A percentile compares a stretch with the other conserved stretches of the same genome.
Conservation (phyloP, 345 rosid species). For the Moricandia arvensis region DNA sequence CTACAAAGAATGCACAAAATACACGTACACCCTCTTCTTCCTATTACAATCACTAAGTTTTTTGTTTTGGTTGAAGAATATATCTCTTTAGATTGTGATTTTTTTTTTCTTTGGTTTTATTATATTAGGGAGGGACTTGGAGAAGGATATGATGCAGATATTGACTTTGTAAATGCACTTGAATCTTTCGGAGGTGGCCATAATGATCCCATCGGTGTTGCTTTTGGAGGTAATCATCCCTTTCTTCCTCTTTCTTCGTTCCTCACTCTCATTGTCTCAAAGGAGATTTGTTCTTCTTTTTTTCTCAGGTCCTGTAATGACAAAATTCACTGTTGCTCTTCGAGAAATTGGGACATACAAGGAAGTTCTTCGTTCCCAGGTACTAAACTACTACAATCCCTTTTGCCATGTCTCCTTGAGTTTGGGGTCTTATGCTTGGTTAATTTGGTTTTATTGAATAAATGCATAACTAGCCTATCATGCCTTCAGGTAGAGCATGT, state of each 20-base stretch:
- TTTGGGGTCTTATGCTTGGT: not conserved
- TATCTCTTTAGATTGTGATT: not conserved
- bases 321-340: constrained; percentile 66
- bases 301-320: constrained; percentile 64
- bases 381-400: not conserved
- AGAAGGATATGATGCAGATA: constrained; percentile 62
- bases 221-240: constrained; percentile 58
- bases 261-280: not conserved
- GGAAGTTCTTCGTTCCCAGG: constrained; percentile 82
- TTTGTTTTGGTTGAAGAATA: not conserved
- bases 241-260: not conserved
- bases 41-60: not conserved
- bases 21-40: constrained; percentile 44
- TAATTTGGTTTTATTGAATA: not conserved
- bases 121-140: constrained; percentile 65
- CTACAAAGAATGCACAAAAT: constrained; percentile 65
- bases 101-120: not conserved
- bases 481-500: constrained; percentile 57
- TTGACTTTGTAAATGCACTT: constrained; percentile 66
- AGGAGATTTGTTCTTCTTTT: not conserved
- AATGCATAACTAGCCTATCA: constrained; percentile 7
- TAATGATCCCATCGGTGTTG: constrained; percentile 65
- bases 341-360: constrained; percentile 73
- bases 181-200: constrained; percentile 75
- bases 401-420: not conserved